Conservation (phyloP, 2,329 filamentous ascomycete genomes). For the Phialemonium atrogriseum region DNA sequence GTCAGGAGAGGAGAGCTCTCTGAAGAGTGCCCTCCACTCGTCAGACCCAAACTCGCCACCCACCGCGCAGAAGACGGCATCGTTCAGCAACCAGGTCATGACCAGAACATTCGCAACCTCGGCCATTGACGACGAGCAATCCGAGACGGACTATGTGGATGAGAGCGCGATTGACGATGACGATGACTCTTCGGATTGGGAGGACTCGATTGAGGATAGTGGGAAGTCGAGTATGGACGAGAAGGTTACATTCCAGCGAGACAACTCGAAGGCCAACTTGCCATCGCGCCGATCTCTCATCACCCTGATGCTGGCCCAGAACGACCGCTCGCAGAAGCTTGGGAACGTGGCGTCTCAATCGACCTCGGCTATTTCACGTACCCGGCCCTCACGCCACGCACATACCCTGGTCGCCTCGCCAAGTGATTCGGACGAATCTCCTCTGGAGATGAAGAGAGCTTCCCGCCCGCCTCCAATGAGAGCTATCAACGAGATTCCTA, state of each 20-base stretch:
- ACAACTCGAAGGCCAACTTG: slow-evolving; percentile 79
- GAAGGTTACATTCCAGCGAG: slow-evolving; percentile 74
- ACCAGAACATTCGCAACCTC: slow-evolving; percentile 55
- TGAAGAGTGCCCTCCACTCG: slow-evolving; percentile 45
- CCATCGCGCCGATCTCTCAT: slow-evolving; percentile 82
- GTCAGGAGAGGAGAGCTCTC: slow-evolving; percentile 74
- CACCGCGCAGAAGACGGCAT: slow-evolving; percentile 58
- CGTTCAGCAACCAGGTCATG: slow-evolving; percentile 70
- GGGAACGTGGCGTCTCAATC: slow-evolving; percentile 59
- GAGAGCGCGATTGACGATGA: slow-evolving; percentile 77
- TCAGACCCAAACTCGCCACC: slow-evolving; percentile 33
- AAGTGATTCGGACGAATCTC: slow-evolving; percentile 54
- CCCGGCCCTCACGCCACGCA: slow-evolving; percentile 40
- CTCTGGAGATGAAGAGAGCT: slow-evolving; percentile 56
- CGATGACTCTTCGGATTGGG: slow-evolving; percentile 52
- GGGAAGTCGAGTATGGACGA: slow-evolving; percentile 77
- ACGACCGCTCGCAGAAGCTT: slow-evolving; percentile 62
- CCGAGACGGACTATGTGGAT: slow-evolving; percentile 59
- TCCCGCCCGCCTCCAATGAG: slow-evolving; percentile 39
- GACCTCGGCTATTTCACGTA: slow-evolving; percentile 59
- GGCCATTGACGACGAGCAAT: slow-evolving; percentile 40
- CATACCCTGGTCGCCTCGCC: slow-evolving; percentile 39
- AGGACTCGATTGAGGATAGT: slow-evolving; percentile 69
- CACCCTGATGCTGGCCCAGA: slow-evolving; percentile 77
- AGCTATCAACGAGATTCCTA: slow-evolving; percentile 54